Conservation (phyloP, 192 early-diverging fungal species). For the Coemansia sp. region DNA sequence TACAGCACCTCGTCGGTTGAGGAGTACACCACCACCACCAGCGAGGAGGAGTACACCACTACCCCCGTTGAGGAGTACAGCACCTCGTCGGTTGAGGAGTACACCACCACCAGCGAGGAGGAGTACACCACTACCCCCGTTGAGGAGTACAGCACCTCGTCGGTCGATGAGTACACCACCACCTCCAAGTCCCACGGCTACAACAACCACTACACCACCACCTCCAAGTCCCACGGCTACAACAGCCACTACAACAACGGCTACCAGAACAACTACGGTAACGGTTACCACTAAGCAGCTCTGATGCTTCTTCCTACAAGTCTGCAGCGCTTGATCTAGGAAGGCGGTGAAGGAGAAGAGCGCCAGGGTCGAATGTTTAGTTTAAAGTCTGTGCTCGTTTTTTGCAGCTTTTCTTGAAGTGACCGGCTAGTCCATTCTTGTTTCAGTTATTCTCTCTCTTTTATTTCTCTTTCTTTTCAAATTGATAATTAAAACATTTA, state of each 20-base stretch:
- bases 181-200: constrained; percentile 1
- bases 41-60: constrained; percentile 14
- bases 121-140: constrained; percentile 12
- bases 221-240: too few species aligned
- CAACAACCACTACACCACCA: background rate
- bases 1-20: constrained; percentile 9
- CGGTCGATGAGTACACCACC: constrained; percentile 4
- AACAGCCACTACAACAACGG: constrained; percentile 3
- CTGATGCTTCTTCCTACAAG: background rate
- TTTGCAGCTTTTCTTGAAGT: background rate
- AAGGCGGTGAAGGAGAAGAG: background rate
- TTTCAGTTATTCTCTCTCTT: background rate
- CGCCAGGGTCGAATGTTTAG: background rate
- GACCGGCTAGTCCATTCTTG: background rate
- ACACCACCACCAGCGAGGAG: constrained; percentile 8
- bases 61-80: constrained; percentile 11
- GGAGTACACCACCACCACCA: constrained; percentile 10
- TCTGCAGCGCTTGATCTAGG: background rate
- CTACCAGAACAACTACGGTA: background rate
- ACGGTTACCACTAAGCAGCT: background rate
- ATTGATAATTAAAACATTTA: constrained; percentile 4
- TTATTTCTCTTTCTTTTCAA: constrained; percentile 2
- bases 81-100: background rate
- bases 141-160: background rate
- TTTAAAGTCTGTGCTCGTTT: background rate